Conservation (phyloP, 768 basidiomycete species). For the Hypholoma fasciculare region DNA sequence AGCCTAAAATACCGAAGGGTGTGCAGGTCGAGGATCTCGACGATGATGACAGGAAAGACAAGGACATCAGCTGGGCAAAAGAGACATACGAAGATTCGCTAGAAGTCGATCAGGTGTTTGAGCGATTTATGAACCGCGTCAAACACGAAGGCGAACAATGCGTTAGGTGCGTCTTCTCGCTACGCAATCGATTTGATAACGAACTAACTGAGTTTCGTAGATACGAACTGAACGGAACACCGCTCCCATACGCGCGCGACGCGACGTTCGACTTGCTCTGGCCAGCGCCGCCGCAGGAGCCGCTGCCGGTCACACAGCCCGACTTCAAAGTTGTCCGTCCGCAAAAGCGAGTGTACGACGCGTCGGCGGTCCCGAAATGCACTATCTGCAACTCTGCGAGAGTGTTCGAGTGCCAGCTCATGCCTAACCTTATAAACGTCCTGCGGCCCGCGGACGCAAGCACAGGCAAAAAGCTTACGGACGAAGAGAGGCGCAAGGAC, state of each 20-base stretch:
- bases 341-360: conserved; percentile 53
- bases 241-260: conserved; percentile 86
- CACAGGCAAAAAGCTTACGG: conserved; percentile 40
- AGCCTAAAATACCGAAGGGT: conserved; percentile 42
- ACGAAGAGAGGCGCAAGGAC: conserved; percentile 68
- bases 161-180: conserved; percentile 61
- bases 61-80: conserved; percentile 52
- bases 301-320: conserved; percentile 58
- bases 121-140: conserved; percentile 77
- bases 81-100: conserved; percentile 84
- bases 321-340: conserved; percentile 55
- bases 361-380: conserved; percentile 61
- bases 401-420: conserved; percentile 91
- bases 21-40: conserved; percentile 43
- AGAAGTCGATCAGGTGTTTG: conserved; percentile 82
- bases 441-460: conserved; percentile 40
- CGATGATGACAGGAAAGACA: conserved; percentile 20
- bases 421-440: conserved; percentile 90
- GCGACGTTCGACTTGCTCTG: conserved; percentile 73
- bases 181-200: neutral
- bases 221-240: conserved; percentile 85
- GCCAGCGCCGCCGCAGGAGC: conserved; percentile 46
- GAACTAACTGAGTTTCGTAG: conserved; percentile 34
- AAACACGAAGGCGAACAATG: conserved; percentile 79
- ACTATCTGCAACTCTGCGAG: conserved; percentile 63